phyloP scores from a whole-genome alignment of 1,284 basidiomycete genomes.

The Dichomitus squalens region DNA sequence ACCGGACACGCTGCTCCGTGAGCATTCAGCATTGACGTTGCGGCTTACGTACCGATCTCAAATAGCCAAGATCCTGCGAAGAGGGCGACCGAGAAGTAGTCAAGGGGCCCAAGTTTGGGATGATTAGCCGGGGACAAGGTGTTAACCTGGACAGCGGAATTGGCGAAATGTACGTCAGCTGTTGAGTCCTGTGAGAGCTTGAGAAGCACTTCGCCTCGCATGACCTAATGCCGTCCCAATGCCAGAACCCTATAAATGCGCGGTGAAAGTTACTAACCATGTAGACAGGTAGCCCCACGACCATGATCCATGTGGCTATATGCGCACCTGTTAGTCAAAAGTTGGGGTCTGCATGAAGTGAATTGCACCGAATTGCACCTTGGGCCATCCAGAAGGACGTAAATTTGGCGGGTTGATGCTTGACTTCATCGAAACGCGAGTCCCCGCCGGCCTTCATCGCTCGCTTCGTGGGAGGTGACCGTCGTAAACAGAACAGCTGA shows the following conservation, averaged over 20 bases:
- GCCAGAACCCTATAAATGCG: background rate
- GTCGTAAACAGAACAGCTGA: background rate
- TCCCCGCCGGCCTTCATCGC: conserved; percentile 56
- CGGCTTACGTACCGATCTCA: conserved; percentile 44
- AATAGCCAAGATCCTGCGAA: conserved; percentile 62
- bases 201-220: background rate
- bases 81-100: conserved; percentile 60
- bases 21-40: background rate
- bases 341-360: background rate
- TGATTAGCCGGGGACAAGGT: conserved; percentile 57
- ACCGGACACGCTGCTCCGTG: background rate
- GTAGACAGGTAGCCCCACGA: conserved; percentile 72
- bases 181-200: background rate
- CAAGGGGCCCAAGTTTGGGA: conserved; percentile 58
- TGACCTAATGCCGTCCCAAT: background rate
- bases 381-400: conserved; percentile 73
- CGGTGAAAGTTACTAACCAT: conserved; percentile 37
- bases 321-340: conserved; percentile 1
- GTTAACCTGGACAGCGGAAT: conserved; percentile 47
- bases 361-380: conserved; percentile 47
- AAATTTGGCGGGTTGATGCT: conserved; percentile 62
- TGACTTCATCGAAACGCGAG: conserved; percentile 72
- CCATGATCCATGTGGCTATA: conserved; percentile 67
- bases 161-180: background rate
- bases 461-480: conserved; percentile 33